Base-by-base conservation (phyloP, 73 alveolate genomes). In the Durusdinium trenchii region DNA sequence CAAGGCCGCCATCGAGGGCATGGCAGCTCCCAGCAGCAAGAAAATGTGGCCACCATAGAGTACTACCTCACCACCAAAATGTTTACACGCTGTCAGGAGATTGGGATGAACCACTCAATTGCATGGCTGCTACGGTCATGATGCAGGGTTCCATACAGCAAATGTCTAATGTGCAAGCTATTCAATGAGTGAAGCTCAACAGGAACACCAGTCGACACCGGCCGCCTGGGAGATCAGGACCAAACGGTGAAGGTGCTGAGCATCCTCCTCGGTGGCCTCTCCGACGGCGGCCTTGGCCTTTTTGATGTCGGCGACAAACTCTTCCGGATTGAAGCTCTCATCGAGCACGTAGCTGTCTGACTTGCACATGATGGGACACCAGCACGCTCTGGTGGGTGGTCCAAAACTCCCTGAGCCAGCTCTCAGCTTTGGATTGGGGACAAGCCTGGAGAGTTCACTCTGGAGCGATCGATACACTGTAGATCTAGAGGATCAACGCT, bases 191-290 rank as follows among this genome's bases (percentile, higher is more conserved):
- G 78, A 40, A 5, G 6, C 40, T 20, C 43, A 40, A 5, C 40
- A 20, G 14, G 40, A 40, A 30, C 7, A 20, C 9, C 30, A 12
- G 78, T 6, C 7, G 14, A 20, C 30, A 23, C 43, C 43, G 23
- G 85, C 36, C 85, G 40, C 85, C 47, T 46, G 91, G 9, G 91
- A 81, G 46, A 48, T 81, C 69, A 81, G 67, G 46, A 81, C 91
- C 64, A 81, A 35, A 36, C 64, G 64, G 67, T 81, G 61, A 42
- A 81, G 40, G 47, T 81, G 91, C 9, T 23, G 84, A n/a, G 84
- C 95, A 42, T 86, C 95, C 79, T 60, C 95, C n/a, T 87, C 85
- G 45, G 85, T 87, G 47, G 95, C 95, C 12, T 87, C 95, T 60
- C 95, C 95, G 69, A 87, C 95, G 46, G 95, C 95, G 16, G 85